Evolutionary conservation across 2,329 filamentous ascomycete species (phyloP), one percentile per base, ranked within the genome.

Genomic region (Fusarium globosum): DNA sequence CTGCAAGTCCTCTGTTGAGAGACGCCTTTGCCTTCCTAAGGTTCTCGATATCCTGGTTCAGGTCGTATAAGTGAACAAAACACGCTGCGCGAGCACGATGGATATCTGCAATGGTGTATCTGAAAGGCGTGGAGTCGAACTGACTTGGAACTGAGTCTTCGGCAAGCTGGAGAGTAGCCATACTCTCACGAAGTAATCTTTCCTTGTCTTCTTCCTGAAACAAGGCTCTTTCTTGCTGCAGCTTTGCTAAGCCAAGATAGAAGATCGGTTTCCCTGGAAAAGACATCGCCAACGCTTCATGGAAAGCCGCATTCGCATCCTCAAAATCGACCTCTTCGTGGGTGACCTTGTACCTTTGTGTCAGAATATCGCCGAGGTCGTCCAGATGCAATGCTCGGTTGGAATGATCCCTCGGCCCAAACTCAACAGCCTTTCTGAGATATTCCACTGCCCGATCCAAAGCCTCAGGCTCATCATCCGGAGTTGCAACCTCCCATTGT

Each of bases 401-500:
- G 4, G 42, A 12, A 18, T 51, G 42, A 14, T 51, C 20, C 16
- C 15, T 13, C 2, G 56, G 56, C 2, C 56, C 56, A 16, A 59
- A 59, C 0, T 30, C 21, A 18, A 51, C 35, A 21, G 56, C 42
- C 0, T 59, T 38, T 26, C 56, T n/a, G 0, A 59, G 23, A 28
- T 59, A 59, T 5, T 48, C 35, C 18, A 59, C 43, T 0, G 56
- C 41, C 6, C 6, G 42, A 30, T 59, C 42, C 1, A 59, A 11
- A 39, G 42, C 56, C 1, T 48, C 33, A 2, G 4, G 0, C 10
- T 38, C 1, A n/a, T 21, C 8, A 0, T 38, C 56, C 14, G 42
- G 20, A 12, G 11, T 11, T 39, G 43, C 43, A 39, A 59, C 35
- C 42, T 59, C 42, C 56, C 56, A 59, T 4, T 51, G 56, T 23